Percentiles rank a stretch among this genome's conserved stretches.
Conservation (phyloP, 192 early-diverging fungal species). For the Coemansia sp. region DNA sequence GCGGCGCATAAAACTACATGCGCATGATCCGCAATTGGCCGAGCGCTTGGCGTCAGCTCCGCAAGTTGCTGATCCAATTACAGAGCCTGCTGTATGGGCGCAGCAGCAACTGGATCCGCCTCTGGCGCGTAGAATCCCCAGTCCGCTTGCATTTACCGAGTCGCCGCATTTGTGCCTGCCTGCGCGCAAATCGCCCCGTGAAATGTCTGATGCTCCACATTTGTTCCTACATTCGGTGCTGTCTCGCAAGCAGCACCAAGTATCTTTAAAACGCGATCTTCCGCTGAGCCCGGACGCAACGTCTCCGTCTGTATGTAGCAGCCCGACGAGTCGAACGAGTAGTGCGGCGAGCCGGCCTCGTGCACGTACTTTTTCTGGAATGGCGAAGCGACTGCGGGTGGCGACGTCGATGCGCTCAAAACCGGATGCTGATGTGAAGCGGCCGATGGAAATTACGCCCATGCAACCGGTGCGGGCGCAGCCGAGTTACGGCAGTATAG, state of each 20-base stretch:
- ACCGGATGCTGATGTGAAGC: neutral
- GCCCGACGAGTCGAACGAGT: neutral
- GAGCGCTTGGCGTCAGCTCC: slow-evolving; percentile 32
- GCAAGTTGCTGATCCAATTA: slow-evolving; percentile 28
- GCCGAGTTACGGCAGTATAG: slow-evolving; percentile 11
- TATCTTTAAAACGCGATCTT: slow-evolving; percentile 37
- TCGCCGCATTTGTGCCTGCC: neutral
- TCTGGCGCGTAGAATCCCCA: neutral
- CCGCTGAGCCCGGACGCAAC: slow-evolving; percentile 16
- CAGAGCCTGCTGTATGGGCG: neutral
- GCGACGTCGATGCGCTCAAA: neutral
- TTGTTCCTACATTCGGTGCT: neutral
- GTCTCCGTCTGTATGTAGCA: neutral
- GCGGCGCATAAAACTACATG: slow-evolving; percentile 30
- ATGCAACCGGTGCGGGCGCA: neutral
- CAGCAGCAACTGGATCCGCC: neutral
- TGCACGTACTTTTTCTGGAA: slow-evolving; percentile 34
- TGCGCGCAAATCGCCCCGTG: neutral
- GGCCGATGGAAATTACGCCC: neutral
- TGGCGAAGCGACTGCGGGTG: slow-evolving; percentile 37
- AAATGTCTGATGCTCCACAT: neutral
- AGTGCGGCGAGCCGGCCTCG: slow-evolving; percentile 13
- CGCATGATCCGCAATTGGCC: slow-evolving; percentile 41
- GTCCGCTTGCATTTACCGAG: neutral
- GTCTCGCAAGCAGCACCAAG: neutral